phyloP scores from a whole-genome alignment of 768 basidiomycete genomes.

The Sistotremastrum suecicum region DNA sequence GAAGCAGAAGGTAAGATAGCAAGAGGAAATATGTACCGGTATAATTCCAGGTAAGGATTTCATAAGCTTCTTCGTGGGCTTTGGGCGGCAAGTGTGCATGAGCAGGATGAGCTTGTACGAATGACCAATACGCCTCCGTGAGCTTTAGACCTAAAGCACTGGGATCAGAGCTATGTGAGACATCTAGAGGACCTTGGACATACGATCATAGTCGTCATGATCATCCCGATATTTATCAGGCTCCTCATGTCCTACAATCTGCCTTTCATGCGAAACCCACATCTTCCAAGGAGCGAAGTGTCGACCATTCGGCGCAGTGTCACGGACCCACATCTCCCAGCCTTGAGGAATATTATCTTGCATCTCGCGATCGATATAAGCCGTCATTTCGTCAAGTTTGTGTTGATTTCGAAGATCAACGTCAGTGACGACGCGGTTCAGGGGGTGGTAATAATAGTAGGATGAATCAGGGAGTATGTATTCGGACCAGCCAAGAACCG shows the following conservation, averaged over 20 bases:
- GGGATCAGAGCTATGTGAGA: not conserved
- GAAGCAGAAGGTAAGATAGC: not conserved
- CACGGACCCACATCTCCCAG: conserved; percentile 55
- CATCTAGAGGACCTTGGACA: not conserved
- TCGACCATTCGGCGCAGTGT: conserved; percentile 18
- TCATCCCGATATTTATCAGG: conserved; percentile 13
- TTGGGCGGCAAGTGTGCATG: conserved; percentile 43
- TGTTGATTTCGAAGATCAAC: conserved; percentile 43
- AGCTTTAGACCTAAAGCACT: conserved; percentile 43
- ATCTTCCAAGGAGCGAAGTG: conserved; percentile 27
- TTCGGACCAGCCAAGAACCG: conserved; percentile 60
- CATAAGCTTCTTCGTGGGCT: conserved; percentile 55
- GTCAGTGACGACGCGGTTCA: conserved; percentile 52
- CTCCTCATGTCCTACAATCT: conserved; percentile 35
- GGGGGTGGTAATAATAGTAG: conserved; percentile 57
- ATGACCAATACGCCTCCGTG: conserved; percentile 74
- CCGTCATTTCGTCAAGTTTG: conserved; percentile 33
- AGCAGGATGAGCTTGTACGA: conserved; percentile 66
- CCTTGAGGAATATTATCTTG: conserved; percentile 20
- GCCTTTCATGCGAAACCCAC: conserved; percentile 55
- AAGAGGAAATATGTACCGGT: conserved; percentile 31
- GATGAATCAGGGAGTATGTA: conserved; percentile 61
- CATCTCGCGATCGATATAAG: conserved; percentile 26
- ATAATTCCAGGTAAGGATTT: conserved; percentile 69
- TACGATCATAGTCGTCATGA: conserved; percentile 1